A percentile compares a stretch with the other conserved stretches of the same genome.
Conservation (phyloP, 345 rosid genomes). For the Eutrema yunnanense region DNA sequence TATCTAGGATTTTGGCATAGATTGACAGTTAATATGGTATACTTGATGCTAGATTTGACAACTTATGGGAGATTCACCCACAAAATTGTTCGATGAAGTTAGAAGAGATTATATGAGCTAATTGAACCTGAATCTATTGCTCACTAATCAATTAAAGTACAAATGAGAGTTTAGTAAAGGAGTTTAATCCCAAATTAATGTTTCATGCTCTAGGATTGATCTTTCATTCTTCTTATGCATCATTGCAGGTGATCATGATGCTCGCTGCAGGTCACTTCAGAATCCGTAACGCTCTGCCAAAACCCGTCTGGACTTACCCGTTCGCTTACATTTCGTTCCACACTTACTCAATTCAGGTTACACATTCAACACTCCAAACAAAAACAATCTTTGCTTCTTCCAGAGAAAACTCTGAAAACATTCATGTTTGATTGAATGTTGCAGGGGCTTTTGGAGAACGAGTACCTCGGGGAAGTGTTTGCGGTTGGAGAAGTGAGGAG, state of each 20-base stretch:
- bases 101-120: neutral
- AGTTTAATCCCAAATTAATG: neutral
- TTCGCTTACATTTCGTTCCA: slow-evolving; percentile 82
- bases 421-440: slow-evolving; percentile 8
- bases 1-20: neutral
- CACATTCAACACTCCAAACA: neutral
- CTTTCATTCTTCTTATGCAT: neutral
- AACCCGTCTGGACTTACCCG: slow-evolving; percentile 90
- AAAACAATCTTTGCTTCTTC: neutral
- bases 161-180: neutral
- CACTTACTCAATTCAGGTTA: slow-evolving; percentile 83
- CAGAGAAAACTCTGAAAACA: neutral
- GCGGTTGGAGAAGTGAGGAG: slow-evolving; percentile 93
- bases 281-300: slow-evolving; percentile 74
- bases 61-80: neutral
- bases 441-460: slow-evolving; percentile 93
- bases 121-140: neutral
- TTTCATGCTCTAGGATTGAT: neutral
- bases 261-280: slow-evolving; percentile 94
- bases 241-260: slow-evolving; percentile 88
- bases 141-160: neutral
- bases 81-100: neutral
- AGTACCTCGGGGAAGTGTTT: slow-evolving; percentile 72
- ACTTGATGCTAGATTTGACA: neutral
- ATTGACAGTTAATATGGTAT: neutral